Conservation (phyloP, 306 rosid species). For the Dryas alaskensis region DNA sequence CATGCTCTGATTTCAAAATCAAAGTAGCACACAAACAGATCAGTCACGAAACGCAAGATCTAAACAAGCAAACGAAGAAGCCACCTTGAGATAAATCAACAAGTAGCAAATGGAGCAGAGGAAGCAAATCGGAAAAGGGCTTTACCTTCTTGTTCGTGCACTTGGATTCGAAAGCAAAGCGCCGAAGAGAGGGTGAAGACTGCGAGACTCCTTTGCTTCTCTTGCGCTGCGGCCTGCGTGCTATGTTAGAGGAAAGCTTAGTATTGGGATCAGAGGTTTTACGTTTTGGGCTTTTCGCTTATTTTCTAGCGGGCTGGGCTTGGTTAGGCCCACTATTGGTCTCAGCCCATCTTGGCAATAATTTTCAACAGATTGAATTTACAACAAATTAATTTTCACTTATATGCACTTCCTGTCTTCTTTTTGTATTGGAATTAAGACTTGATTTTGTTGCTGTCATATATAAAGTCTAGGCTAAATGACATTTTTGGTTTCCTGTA, state of each 20-base stretch:
- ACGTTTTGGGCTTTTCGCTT: background rate
- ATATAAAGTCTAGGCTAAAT: too few relatives aligned
- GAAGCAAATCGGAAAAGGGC: background rate
- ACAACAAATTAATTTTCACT: too few relatives aligned
- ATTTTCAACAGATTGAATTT: too few relatives aligned
- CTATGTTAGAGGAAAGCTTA: background rate
- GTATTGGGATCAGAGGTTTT: background rate
- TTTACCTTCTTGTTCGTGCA: conserved; percentile 25
- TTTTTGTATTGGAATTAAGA: too few relatives aligned
- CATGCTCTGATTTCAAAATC: background rate
- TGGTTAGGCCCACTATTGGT: too few relatives aligned
- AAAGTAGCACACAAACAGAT: conserved; percentile 1
- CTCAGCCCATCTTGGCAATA: too few relatives aligned
- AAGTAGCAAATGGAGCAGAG: background rate
- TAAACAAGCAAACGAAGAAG: conserved; percentile 8
- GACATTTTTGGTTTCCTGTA: too few relatives aligned
- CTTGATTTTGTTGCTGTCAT: too few relatives aligned
- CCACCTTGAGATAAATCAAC: background rate
- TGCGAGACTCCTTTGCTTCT: conserved; percentile 6
- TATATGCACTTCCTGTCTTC: too few relatives aligned
- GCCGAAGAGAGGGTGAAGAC: conserved; percentile 7
- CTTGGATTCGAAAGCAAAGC: conserved; percentile 27
- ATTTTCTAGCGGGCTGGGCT: background rate
- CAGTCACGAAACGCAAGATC: conserved; percentile 34
- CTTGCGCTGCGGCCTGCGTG: conserved; percentile 30